Evolutionary conservation across 139 green algal genomes (phyloP), one percentile per base, ranked within the genome.

Genomic region (Gonium pectorale): DNA sequence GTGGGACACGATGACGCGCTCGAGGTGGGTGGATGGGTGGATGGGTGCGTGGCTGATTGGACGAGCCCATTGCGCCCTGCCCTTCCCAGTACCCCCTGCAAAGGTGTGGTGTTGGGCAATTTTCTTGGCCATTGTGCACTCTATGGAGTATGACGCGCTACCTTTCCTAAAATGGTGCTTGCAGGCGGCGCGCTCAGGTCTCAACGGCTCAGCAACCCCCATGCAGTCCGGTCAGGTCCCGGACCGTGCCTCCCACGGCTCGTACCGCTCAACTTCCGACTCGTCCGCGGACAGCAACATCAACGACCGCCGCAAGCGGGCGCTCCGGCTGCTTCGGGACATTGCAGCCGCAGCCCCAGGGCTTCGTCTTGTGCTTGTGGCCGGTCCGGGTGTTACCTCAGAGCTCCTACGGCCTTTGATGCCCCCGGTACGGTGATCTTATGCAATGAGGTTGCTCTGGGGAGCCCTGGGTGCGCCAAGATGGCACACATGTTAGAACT

Each of bases 351-450:
- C 79, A 26, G 63, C 64, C 4, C 79, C 64, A 3, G 79, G 46
- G 46, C 79, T 85, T 44, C 79, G 37, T 41, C 26, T 85, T 26
- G 79, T 85, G 38, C 43, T 83, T 41, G n/a, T 83, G 52, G 31
- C 60, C 21, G 60, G 77, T 31, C 77, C 43, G 11, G 60, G 24
- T 3, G 43, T 51, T 13, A 73, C 60, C 8, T 1, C 8, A 8
- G 77, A 83, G 60, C 5, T 83, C 13, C 60, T 83, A 41, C 59
- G 35, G 59, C 41, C 60, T 6, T n/a, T 7, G 1, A 60, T 83
- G 60, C 75, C 75, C 6, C 49, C 49, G 13, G 49, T 56, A 56
- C 13, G 13, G 17, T 56, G 49, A 13, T 13, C 13, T 56, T 26
- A 26, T 17, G 17, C 49, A 56, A 56, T 56, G 49, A 56, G 13